Evolutionary conservation across 2,329 filamentous ascomycete genomes (phyloP).

Genomic region (Zymoseptoria pseudotritici): DNA sequence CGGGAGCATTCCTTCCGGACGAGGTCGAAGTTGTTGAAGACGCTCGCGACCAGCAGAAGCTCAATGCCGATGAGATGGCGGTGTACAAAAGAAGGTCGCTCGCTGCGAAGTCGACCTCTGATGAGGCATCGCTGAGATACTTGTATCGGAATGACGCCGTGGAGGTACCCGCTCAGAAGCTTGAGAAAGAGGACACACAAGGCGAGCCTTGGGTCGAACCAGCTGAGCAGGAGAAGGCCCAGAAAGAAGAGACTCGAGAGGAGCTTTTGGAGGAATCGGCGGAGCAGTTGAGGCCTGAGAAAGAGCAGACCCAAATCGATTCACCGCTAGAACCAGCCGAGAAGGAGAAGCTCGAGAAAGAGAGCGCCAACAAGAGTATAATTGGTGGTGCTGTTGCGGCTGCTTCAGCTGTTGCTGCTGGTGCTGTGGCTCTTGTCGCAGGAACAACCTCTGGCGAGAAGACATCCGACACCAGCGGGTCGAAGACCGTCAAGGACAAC

Average conservation of each 20-base stretch:
- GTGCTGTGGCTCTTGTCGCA: slow-evolving; percentile 6
- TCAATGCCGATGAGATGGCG: slow-evolving; percentile 16
- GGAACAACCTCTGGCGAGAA: background rate
- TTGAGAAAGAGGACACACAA: slow-evolving; percentile 1
- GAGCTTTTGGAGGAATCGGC: background rate
- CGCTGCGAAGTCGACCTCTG: slow-evolving; percentile 3
- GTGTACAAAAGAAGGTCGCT: slow-evolving; percentile 8
- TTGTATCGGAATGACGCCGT: background rate
- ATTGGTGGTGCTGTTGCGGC: slow-evolving; percentile 14
- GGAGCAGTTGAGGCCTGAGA: background rate
- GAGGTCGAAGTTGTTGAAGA: slow-evolving; percentile 4
- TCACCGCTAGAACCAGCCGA: background rate
- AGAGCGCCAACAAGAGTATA: background rate
- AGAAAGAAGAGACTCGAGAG: background rate
- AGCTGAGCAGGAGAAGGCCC: slow-evolving; percentile 5
- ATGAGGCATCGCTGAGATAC: slow-evolving; percentile 1
- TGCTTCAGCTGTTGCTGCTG: slow-evolving; percentile 10
- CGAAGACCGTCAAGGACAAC: background rate
- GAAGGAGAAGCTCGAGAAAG: slow-evolving; percentile 1
- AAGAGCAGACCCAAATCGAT: background rate
- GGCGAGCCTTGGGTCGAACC: background rate
- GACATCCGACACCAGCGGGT: background rate
- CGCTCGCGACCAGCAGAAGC: slow-evolving; percentile 14
- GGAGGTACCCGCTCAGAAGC: background rate
- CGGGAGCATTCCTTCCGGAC: slow-evolving; percentile 2